phyloP scores from a whole-genome alignment of 352 stramenopile genomes.

The Pythium inflatum region DNA sequence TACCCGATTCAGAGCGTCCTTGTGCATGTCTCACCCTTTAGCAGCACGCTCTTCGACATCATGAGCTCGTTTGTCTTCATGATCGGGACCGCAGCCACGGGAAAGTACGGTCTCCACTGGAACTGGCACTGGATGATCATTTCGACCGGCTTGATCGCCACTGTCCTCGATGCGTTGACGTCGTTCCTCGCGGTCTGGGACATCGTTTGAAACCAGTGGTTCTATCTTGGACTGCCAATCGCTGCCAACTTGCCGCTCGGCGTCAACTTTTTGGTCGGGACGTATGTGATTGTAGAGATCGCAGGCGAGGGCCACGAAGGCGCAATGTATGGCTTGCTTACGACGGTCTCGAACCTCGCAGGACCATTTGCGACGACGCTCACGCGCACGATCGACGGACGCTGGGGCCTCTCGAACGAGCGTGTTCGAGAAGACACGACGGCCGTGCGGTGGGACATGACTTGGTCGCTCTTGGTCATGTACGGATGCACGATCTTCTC shows the following conservation, averaged over 20 bases:
- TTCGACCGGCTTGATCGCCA: constrained; percentile 25
- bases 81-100: constrained; percentile 27
- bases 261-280: constrained; percentile 36
- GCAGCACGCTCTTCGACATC: constrained; percentile 40
- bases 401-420: constrained; percentile 40
- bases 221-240: constrained; percentile 32
- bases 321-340: constrained; percentile 47
- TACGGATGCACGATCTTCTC: constrained; percentile 34
- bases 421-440: constrained; percentile 37
- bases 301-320: constrained; percentile 44
- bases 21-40: constrained; percentile 43
- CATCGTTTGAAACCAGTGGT: constrained; percentile 31
- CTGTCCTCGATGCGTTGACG: constrained; percentile 21
- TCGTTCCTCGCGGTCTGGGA: constrained; percentile 42
- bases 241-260: constrained; percentile 38
- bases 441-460: constrained; percentile 41
- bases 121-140: constrained; percentile 31
- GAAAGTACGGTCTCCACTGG: constrained; percentile 28
- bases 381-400: constrained; percentile 34
- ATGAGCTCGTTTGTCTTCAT: constrained; percentile 37
- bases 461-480: constrained; percentile 41
- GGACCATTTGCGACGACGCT: constrained; percentile 43
- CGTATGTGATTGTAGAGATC: constrained; percentile 40
- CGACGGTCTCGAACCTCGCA: constrained; percentile 42
- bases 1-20: constrained; percentile 37